Conservation (phyloP, 441 rosid genomes). For the Mallotus repandus region DNA sequence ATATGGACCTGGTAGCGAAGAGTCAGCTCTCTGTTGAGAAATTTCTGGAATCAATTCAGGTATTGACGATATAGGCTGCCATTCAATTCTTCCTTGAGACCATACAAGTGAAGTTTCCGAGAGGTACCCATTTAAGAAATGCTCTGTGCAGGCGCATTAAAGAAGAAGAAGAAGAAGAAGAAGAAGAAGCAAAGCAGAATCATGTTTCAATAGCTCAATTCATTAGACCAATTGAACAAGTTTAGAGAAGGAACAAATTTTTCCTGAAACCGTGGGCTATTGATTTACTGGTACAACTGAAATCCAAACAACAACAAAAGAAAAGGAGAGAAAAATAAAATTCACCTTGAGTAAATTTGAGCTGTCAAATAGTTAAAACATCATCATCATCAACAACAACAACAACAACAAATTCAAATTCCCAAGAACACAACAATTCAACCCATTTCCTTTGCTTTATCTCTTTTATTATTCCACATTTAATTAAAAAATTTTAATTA, state of each 20-base stretch:
- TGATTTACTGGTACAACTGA: constrained; percentile 29
- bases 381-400: neutral
- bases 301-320: constrained; percentile 7
- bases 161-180: constrained; percentile 9
- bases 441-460: neutral
- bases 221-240: constrained; percentile 44
- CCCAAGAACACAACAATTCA: neutral
- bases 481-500: too few relatives aligned
- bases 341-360: constrained; percentile 23
- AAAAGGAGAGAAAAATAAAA: constrained; percentile 23
- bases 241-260: constrained; percentile 32
- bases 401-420: constrained; percentile 4
- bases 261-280: constrained; percentile 38
- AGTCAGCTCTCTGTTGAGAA: constrained; percentile 34
- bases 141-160: constrained; percentile 74
- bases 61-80: constrained; percentile 78
- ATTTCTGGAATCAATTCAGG: constrained; percentile 56
- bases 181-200: constrained; percentile 40
- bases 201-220: constrained; percentile 39
- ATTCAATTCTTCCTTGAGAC: constrained; percentile 76
- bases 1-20: constrained; percentile 40
- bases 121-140: constrained; percentile 70
- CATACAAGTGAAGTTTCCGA: constrained; percentile 69
- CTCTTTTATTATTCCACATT: neutral
- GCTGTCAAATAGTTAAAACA: neutral